These are phyloP conservation scores for Russula brevipes DNA, from an alignment of 768 basidiomycete species.

Conservation along the genomic window DNA sequence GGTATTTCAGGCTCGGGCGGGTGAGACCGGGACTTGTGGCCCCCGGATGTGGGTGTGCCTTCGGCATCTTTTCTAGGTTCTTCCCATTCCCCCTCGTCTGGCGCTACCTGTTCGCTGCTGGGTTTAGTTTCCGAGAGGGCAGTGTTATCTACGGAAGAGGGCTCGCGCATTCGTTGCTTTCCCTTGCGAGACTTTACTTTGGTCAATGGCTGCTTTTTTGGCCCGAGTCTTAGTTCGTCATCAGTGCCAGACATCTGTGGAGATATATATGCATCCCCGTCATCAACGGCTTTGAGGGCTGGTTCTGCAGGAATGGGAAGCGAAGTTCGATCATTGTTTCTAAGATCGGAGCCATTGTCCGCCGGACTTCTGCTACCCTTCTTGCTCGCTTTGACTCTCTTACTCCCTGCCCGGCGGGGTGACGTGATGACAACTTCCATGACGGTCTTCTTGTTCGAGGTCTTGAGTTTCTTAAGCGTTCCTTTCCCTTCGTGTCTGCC, in stretches of 20 bases:
- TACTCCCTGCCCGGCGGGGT: slow-evolving; percentile 24
- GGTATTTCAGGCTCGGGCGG: background rate
- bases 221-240: slow-evolving; percentile 13
- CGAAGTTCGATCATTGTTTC: background rate
- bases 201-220: slow-evolving; percentile 19
- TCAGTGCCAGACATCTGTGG: slow-evolving; percentile 11
- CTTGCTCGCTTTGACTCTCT: slow-evolving; percentile 9
- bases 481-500: slow-evolving; percentile 20
- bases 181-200: slow-evolving; percentile 17
- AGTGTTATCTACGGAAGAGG: background rate
- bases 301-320: background rate
- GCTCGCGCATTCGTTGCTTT: slow-evolving; percentile 14
- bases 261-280: background rate
- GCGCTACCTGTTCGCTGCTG: background rate
- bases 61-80: background rate
- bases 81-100: background rate
- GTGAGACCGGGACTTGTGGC: background rate
- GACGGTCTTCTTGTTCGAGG: slow-evolving; percentile 15
- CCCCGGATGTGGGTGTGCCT: background rate
- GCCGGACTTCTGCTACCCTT: slow-evolving; percentile 10
- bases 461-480: slow-evolving; percentile 16
- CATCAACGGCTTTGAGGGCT: background rate
- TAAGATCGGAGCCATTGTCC: slow-evolving; percentile 18
- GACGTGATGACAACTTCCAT: slow-evolving; percentile 28
- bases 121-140: background rate